Evolutionary conservation across 1,139 yeast genomes (phyloP), one percentile per base, ranked within the genome.

Genomic region (Lodderomyces oxycetoniae): DNA sequence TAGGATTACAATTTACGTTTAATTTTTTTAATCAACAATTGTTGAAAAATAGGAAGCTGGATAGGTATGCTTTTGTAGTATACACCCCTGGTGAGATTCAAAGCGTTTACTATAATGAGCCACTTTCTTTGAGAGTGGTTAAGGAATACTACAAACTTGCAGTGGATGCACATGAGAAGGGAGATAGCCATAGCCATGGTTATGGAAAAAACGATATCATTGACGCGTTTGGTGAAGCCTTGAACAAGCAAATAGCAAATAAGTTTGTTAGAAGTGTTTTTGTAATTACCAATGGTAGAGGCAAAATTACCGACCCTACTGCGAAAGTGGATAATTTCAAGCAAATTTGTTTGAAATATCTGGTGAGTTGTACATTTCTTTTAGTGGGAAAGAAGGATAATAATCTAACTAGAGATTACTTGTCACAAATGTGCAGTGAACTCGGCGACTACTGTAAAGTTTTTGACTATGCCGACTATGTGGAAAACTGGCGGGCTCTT

Each of bases 241-340:
- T 31, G 12, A 12, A 16, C 16, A 17, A 20, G 14, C 36, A 35
- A 19, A 35, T 39, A 7, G 38, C 38, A 17, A 55, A 61, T 26
- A 56, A 59, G 36, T 66, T 53, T 42, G 43, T 49, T 1, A 43
- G 72, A n/a, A 63, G 59, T 43, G 50, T 79, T 20, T 61, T 71
- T 22, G 57, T 79, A 4, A 51, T 77, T 13, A 67, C 82, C 8
- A 65, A 68, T 40, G 71, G 41, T 16, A 30, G 39, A 3, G 17
- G 31, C 2, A 8, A 30, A 4, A 13, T 36, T 1, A 24, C 30
- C 6, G 15, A 20, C 3, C 13, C 24, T 3, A 15, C 21, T 4
- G 5, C 3, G 8, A 32, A 24, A 6, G 6, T 26, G 9, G n/a
- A 11, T 4, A 16, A 10, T 3, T 36, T 31, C 12, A 6, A 24